These are phyloP conservation scores for Lumnitzera littorea DNA, from an alignment of 345 rosid species.

Conservation along the genomic window DNA sequence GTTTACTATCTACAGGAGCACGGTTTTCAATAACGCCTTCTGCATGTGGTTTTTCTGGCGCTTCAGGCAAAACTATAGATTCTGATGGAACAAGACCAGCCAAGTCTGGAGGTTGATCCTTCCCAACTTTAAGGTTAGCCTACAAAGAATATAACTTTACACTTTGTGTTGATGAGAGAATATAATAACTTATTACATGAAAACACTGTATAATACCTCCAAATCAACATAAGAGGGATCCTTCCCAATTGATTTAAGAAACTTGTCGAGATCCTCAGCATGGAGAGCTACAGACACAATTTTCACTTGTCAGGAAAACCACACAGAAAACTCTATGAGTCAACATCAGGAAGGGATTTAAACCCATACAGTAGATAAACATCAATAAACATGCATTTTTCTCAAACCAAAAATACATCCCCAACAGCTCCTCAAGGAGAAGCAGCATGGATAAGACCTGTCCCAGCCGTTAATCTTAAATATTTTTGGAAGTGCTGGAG, in stretches of 20 bases:
- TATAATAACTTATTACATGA: conserved; percentile 3
- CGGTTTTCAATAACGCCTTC: conserved; percentile 26
- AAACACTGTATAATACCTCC: conserved; percentile 38
- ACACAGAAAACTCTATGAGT: no score
- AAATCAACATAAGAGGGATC: conserved; percentile 61
- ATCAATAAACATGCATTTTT: no score
- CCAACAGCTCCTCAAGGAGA: no score
- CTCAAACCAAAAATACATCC: no score
- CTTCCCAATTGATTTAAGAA: conserved; percentile 64
- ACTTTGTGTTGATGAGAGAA: neutral
- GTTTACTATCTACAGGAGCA: conserved; percentile 26
- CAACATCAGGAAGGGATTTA: no score
- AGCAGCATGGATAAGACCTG: no score
- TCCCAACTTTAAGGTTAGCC: conserved; percentile 80
- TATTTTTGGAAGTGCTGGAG: no score
- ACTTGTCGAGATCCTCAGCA: conserved; percentile 56
- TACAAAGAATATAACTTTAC: conserved; percentile 18
- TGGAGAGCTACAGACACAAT: conserved; percentile 43
- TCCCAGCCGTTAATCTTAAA: no score
- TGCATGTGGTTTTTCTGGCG: conserved; percentile 22
- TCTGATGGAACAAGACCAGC: conserved; percentile 65
- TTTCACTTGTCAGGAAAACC: neutral
- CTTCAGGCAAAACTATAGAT: conserved; percentile 44
- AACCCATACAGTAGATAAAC: no score
- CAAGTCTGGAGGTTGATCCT: conserved; percentile 93